These are phyloP conservation scores for Cytospora mali DNA, from an alignment of 2,329 filamentous ascomycete species.

Conservation along the genomic window DNA sequence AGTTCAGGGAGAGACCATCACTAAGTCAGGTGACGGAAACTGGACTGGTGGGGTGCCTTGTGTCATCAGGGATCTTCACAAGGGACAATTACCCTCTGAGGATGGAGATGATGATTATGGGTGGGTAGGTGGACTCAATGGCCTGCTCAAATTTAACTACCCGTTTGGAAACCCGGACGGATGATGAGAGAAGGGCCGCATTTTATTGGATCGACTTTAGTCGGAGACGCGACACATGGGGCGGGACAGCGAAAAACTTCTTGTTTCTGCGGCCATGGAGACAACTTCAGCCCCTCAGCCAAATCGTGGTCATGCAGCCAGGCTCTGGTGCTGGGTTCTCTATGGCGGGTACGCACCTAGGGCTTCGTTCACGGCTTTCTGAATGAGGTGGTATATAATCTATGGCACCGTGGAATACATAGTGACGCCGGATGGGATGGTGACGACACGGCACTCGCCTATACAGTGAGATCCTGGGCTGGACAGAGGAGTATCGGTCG, in stretches of 20 bases:
- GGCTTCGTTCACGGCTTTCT: not conserved
- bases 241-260: no score
- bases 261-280: no score
- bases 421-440: not conserved
- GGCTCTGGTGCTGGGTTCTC: not conserved
- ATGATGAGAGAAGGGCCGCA: not conserved
- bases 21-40: constrained; percentile 45
- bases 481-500: not conserved
- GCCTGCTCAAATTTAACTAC: constrained; percentile 94
- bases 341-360: not conserved
- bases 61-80: constrained; percentile 68
- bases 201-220: not conserved
- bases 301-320: not conserved
- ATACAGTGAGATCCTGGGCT: not conserved
- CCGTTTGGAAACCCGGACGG: constrained; percentile 73
- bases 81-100: constrained; percentile 36
- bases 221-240: not conserved
- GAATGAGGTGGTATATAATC: no score
- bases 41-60: constrained; percentile 86
- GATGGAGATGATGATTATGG: constrained; percentile 74
- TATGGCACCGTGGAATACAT: not conserved
- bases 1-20: constrained; percentile 83
- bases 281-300: no score
- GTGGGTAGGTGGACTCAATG: constrained; percentile 95
- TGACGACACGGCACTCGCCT: not conserved